Percentiles rank a stretch among this genome's conserved stretches.
These are phyloP conservation scores for Straminergon stramineum DNA, from an alignment of 225 moss, liverwort and hornwort species.

Conservation along the genomic window DNA sequence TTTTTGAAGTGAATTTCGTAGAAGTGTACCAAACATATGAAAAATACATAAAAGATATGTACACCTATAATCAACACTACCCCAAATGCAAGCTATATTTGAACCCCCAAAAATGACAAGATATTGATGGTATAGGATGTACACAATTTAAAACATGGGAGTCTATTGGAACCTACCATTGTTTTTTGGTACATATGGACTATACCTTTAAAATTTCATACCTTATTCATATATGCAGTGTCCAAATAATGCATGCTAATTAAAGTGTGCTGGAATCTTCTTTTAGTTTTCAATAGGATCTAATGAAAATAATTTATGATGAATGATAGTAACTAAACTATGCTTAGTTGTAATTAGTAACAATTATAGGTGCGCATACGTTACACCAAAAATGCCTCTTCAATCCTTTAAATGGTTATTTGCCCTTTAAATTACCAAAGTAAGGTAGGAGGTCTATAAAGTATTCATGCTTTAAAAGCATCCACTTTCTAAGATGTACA, in stretches of 20 bases:
- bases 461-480: too few species aligned
- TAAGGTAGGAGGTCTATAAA: too few species aligned
- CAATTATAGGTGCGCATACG: rapidly evolving
- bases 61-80: background rate
- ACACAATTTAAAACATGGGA: background rate
- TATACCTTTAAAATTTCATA: background rate
- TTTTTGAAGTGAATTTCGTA: background rate
- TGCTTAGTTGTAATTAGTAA: background rate
- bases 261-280: too few species aligned
- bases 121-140: background rate
- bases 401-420: background rate
- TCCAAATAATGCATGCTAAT: background rate
- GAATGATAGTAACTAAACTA: background rate
- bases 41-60: background rate
- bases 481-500: too few species aligned
- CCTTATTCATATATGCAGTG: rapidly evolving
- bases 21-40: background rate
- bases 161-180: background rate
- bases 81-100: background rate
- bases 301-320: background rate
- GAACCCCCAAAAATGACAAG: background rate
- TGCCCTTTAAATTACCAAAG: background rate
- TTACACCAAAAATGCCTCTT: rapidly evolving
- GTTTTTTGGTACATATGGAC: rapidly evolving
- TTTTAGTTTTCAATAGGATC: background rate